These are phyloP conservation scores for Salvia rosmarinus DNA, from an alignment of 257 asterid genomes.

Conservation along the genomic window DNA sequence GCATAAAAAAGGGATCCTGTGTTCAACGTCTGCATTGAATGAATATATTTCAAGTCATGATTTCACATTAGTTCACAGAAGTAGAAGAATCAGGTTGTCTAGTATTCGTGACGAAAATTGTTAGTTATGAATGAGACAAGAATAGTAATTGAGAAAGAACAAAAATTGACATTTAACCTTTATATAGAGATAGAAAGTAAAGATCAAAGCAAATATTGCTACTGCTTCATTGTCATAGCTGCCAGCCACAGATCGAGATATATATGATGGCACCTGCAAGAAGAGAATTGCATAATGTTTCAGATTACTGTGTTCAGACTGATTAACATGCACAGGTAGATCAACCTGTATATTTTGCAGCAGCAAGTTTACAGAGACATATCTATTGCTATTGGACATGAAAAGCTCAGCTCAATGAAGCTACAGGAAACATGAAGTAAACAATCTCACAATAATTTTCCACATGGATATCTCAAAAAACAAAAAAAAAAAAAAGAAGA, in stretches of 20 bases:
- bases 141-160: slow-evolving; percentile 12
- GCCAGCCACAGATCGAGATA: slow-evolving; percentile 99
- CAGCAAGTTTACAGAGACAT: slow-evolving; percentile 3
- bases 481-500: background rate
- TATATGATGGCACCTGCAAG: slow-evolving; percentile 92
- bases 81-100: slow-evolving; percentile 9
- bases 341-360: background rate
- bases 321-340: no score
- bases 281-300: slow-evolving; percentile 24
- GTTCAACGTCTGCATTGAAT: slow-evolving; percentile 81
- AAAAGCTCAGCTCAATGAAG: background rate
- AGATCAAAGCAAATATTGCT: slow-evolving; percentile 96
- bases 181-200: slow-evolving; percentile 94
- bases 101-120: slow-evolving; percentile 11
- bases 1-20: slow-evolving; percentile 98
- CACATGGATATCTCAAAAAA: background rate
- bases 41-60: slow-evolving; percentile 20
- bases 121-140: slow-evolving; percentile 11
- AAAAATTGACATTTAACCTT: slow-evolving; percentile 60
- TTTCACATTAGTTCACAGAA: slow-evolving; percentile 21
- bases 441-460: background rate
- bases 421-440: slow-evolving; percentile 7
- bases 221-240: slow-evolving; percentile 99
- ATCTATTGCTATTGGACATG: background rate
- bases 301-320: slow-evolving; percentile 20